Percentiles rank a stretch among this genome's conserved stretches.
Conservation (phyloP, 2,329 filamentous ascomycete species). For the Graphium sp. region DNA sequence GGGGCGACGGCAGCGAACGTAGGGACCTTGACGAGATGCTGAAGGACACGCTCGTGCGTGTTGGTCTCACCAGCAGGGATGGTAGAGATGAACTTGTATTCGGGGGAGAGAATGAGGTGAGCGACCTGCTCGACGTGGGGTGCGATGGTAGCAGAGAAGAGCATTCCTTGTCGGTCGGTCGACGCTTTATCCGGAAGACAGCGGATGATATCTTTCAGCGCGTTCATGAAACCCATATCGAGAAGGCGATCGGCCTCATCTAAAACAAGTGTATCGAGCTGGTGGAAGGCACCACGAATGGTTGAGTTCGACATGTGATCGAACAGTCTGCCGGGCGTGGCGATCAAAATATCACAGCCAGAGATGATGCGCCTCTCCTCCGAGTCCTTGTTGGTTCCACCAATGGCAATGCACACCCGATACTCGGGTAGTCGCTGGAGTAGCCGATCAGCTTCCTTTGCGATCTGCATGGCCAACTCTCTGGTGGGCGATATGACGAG, state of each 20-base stretch:
- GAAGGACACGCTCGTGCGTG: constrained; percentile 62
- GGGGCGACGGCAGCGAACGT: constrained; percentile 50
- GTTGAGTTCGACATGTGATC: constrained; percentile 66
- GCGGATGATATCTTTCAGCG: constrained; percentile 59
- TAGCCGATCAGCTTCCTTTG: constrained; percentile 52
- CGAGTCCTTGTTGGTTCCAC: constrained; percentile 57
- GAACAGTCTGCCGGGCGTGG: constrained; percentile 61
- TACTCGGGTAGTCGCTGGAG: constrained; percentile 61
- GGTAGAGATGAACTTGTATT: constrained; percentile 71
- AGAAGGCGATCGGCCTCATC: constrained; percentile 72
- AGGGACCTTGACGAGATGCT: constrained; percentile 52
- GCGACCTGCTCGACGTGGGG: constrained; percentile 66
- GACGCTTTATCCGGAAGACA: constrained; percentile 46
- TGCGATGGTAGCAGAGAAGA: constrained; percentile 75
- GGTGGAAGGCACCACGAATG: constrained; percentile 46
- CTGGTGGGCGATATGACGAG: constrained; percentile 57
- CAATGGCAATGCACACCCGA: constrained; percentile 63
- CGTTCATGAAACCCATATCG: constrained; percentile 71
- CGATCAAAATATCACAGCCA: constrained; percentile 66
- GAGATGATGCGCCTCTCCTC: constrained; percentile 54
- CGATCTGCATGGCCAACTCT: constrained; percentile 54
- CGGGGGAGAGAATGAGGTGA: constrained; percentile 44
- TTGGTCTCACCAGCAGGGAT: constrained; percentile 58
- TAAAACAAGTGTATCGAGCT: constrained; percentile 63
- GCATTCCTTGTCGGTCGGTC: constrained; percentile 52